A percentile compares a stretch with the other conserved stretches of the same genome.
These are phyloP conservation scores for Flagelloscypha sp. DNA, from an alignment of 768 basidiomycete species.

Conservation along the genomic window DNA sequence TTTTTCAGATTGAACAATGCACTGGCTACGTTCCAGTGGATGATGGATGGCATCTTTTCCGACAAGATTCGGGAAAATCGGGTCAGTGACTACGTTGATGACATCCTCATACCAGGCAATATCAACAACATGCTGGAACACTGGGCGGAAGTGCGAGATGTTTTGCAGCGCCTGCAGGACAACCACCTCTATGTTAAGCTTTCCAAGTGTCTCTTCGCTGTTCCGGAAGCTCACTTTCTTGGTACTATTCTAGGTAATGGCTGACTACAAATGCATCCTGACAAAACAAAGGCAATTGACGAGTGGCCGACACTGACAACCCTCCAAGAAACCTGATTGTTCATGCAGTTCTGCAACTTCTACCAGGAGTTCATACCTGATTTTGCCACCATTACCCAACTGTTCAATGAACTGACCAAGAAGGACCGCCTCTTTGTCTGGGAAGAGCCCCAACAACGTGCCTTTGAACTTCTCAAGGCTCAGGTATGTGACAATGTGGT, in stretches of 20 bases:
- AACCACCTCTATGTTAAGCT: conserved; percentile 17
- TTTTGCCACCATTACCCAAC: conserved; percentile 20
- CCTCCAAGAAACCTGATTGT: too few relatives aligned
- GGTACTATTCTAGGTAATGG: too few relatives aligned
- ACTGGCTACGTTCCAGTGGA: conserved; percentile 31
- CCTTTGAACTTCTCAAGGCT: conserved; percentile 20
- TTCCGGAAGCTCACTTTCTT: too few relatives aligned
- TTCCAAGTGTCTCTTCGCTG: conserved; percentile 24
- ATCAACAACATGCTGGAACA: conserved; percentile 18
- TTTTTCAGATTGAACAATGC: conserved; percentile 27
- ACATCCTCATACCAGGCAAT: conserved; percentile 36
- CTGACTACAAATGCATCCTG: too few relatives aligned
- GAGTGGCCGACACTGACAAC: too few relatives aligned
- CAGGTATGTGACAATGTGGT: conserved; percentile 17
- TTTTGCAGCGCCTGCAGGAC: conserved; percentile 13
- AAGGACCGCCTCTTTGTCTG: conserved; percentile 16
- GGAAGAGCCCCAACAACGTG: conserved; percentile 10
- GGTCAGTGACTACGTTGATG: conserved; percentile 37
- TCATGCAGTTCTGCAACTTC: conserved; percentile 33
- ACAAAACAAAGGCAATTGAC: too few relatives aligned
- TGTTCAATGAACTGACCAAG: conserved; percentile 12
- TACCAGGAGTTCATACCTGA: conserved; percentile 24
- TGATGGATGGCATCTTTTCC: too few relatives aligned
- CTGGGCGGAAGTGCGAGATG: conserved; percentile 7
- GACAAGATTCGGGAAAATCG: conserved; percentile 22